These are phyloP conservation scores for Cercospora citrullina DNA, from an alignment of 2,329 filamentous ascomycete species.

Conservation along the genomic window DNA sequence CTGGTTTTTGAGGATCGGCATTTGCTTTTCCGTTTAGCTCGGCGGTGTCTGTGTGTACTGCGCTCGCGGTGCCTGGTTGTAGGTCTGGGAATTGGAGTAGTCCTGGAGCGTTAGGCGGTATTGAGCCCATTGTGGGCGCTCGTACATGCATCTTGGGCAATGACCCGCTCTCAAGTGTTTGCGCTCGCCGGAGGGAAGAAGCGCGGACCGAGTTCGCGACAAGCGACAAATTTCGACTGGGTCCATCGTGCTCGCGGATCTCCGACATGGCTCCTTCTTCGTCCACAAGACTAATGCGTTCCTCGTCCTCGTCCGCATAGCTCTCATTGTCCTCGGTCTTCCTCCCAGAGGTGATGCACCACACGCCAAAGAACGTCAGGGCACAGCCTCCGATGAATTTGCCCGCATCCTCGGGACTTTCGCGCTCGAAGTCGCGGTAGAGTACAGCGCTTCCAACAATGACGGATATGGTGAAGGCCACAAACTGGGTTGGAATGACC, in stretches of 20 bases:
- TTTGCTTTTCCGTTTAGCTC: constrained; percentile 23
- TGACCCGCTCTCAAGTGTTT: constrained; percentile 16
- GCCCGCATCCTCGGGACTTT: constrained; percentile 67
- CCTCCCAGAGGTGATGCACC: constrained; percentile 88
- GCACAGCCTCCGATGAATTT: constrained; percentile 91
- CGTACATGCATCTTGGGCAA: constrained; percentile 11
- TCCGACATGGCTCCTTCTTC: constrained; percentile 39
- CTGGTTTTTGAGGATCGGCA: constrained; percentile 28
- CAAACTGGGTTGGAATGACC: constrained; percentile 96
- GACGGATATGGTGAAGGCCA: constrained; percentile 92
- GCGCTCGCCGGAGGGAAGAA: constrained; percentile 20
- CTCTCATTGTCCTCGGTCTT: constrained; percentile 57
- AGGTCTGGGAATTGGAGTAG: constrained; percentile 20
- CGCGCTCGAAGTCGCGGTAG: constrained; percentile 91
- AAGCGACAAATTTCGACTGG: constrained; percentile 19
- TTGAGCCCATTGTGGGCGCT: constrained; percentile 15
- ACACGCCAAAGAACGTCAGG: constrained; percentile 94
- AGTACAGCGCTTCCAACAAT: constrained; percentile 91
- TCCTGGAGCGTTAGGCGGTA: constrained; percentile 6
- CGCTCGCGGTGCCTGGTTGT: constrained; percentile 30
- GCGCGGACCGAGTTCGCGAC: constrained; percentile 18
- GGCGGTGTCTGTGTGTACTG: constrained; percentile 34
- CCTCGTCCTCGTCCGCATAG: constrained; percentile 40
- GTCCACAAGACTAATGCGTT: constrained; percentile 45
- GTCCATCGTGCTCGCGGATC: constrained; percentile 29